Base-by-base conservation (phyloP, 2,329 filamentous ascomycete species). In the Ascocoryne sarcoides region DNA sequence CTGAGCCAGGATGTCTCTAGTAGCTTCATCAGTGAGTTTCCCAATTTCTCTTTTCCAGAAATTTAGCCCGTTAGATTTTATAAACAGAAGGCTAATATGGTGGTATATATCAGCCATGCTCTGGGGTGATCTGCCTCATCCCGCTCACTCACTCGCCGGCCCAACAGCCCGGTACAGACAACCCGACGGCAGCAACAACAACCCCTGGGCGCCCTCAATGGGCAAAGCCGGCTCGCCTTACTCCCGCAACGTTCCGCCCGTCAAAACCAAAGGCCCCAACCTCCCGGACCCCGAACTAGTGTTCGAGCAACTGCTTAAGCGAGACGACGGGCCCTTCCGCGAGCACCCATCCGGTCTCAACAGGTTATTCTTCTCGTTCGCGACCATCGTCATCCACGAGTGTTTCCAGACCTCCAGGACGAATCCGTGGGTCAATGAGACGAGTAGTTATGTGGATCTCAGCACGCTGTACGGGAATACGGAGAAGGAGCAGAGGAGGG, bases 121-220 rank as follows among this genome's bases (percentile, higher is more conserved):
- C 3, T 75, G 66, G 62, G 54, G 67, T 44, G 69, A 73, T 48
- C 58, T 75, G 10, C 70, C 69, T 21, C 70, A 74, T 50, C 70
- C 70, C 10, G 58, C 67, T 4, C 60, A 63, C 2, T 68, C 67
- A 15, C 48, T 65, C 10, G 64, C 67, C 30, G 69, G 69, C 10
- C 69, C 69, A 4, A 59, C 62, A 5, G 51, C 63, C 10, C 60
- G 62, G 44, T 69, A 68, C 49, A 55, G 66, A 47, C 52, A 60
- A 44, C 62, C 66, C 44, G 67, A 70, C 46, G 67, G 67, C 4
- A 58, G 64, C 26, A 57, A 58, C 15, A 70, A 70, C 50, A 73
- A 69, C 46, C 66, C 63, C 4, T 69, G 66, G 63, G 50, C 60
- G 30, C 68, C 69, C 1, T 66, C 72, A 37, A 67, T 73, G 60